Evolutionary conservation across 139 green algal species (phyloP), one percentile per base, ranked within the genome.

Genomic region (Chlorella sp.): DNA sequence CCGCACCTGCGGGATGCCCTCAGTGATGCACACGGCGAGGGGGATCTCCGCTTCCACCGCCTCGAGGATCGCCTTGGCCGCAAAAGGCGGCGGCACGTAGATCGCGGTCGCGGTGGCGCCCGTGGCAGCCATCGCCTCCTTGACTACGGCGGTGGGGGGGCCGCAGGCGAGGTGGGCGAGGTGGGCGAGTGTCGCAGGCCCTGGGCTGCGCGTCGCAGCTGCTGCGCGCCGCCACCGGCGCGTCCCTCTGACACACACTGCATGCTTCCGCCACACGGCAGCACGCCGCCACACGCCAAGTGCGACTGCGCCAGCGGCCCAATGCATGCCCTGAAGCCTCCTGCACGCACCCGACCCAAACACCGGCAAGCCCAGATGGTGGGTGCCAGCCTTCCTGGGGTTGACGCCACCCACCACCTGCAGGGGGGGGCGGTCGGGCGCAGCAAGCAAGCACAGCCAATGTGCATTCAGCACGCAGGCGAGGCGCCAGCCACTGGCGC

Each of bases 1-100:
- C n/a, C n/a, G n/a, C n/a, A n/a, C n/a, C n/a, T n/a, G n/a, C 17
- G 96, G 96, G 70, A 99, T 98, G 76, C 96, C 95, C 81, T 99
- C 96, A 14, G 96, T 99, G 84, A 99, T 99, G 90, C 95, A 99
- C 43, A 99, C 96, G 48, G 98, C 91, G 56, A 99, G 88, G 59
- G 97, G 91, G 42, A 99, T 76, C 87, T 98, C 95, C 9, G 93
- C 95, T 72, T 97, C 89, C 29, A 98, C 86, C 19, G 90, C 92
- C 72, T 99, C 96, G 71, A 98, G 74, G 69, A 99, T 97, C 31
- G 96, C 95, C 69, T 75, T 66, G n/a, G 96, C 96, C 11, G 96
- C 96, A 80, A 97, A 97, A 4, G 96, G 90, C 4, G 96, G 95
- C 7, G 96, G 96, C 42, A 99, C 96, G 71, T 99, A 99, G 65